Evolutionary conservation across 257 asterid genomes (phyloP).

Genomic region (Solanum okadae): DNA sequence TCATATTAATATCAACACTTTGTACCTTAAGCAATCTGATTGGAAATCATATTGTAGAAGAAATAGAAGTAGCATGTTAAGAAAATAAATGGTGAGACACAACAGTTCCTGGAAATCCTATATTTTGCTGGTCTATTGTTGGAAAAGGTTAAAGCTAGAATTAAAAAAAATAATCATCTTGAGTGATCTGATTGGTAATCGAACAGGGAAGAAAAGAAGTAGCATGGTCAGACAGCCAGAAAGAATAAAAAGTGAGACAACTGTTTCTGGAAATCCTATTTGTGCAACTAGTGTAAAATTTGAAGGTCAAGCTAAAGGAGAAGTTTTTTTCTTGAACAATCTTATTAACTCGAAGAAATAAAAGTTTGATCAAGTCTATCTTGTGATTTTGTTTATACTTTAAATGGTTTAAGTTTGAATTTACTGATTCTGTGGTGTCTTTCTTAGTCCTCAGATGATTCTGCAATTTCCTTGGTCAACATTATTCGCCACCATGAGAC

Average conservation of each 20-base stretch:
- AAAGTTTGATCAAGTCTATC: neutral
- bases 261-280: neutral
- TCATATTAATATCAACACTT: neutral
- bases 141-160: neutral
- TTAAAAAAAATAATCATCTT: neutral
- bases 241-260: neutral
- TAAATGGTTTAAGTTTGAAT: neutral
- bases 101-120: neutral
- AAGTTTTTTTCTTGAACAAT: neutral
- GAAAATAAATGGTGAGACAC: neutral
- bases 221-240: neutral
- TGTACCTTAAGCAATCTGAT: neutral
- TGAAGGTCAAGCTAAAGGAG: neutral
- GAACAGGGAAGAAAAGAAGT: neutral
- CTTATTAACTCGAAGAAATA: neutral
- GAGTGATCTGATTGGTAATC: neutral
- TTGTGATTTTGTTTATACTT: neutral
- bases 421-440: conserved; percentile 1
- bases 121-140: neutral
- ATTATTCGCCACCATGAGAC: conserved; percentile 88
- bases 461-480: conserved; percentile 55
- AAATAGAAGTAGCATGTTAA: neutral
- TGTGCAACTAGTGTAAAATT: neutral
- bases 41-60: neutral
- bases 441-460: conserved; percentile 82